These are phyloP conservation scores for Rhynchosporium secalis DNA, from an alignment of 2,329 filamentous ascomycete genomes.

Conservation along the genomic window DNA sequence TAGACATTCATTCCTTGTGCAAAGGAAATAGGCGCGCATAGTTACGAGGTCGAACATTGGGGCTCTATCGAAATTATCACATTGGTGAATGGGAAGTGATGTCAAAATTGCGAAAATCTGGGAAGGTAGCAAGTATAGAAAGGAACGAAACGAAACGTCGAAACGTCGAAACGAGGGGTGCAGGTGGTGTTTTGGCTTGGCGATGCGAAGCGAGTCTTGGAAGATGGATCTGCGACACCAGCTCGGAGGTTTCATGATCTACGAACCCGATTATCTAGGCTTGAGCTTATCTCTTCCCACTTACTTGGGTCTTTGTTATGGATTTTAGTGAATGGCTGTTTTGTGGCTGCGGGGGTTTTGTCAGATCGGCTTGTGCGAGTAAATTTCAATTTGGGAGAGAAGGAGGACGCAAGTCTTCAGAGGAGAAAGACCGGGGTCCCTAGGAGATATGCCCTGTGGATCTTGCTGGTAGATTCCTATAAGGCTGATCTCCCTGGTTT, in stretches of 20 bases:
- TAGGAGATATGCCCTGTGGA: background rate
- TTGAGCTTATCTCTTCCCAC: background rate
- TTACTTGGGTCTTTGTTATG: background rate
- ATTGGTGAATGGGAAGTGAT: background rate
- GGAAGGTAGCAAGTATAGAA: background rate
- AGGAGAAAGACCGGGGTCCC: background rate
- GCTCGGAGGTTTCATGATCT: conserved; percentile 8
- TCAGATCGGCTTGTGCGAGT: background rate
- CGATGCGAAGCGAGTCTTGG: conserved; percentile 1
- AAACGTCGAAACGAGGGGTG: conserved; percentile 6
- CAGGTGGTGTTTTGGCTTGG: background rate
- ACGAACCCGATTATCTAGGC: background rate
- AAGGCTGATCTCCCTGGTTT: background rate
- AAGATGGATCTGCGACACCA: conserved; percentile 10
- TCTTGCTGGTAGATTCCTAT: background rate
- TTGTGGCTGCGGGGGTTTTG: background rate
- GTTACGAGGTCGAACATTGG: too few relatives aligned
- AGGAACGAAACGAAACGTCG: background rate
- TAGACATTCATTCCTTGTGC: too few relatives aligned
- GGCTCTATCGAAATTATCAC: background rate
- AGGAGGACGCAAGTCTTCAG: conserved; percentile 3
- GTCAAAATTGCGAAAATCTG: background rate
- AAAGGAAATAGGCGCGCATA: too few relatives aligned
- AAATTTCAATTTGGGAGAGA: background rate
- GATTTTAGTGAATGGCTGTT: background rate